These are phyloP conservation scores for Mariannaea elegans DNA, from an alignment of 2,329 filamentous ascomycete genomes.

Conservation along the genomic window DNA sequence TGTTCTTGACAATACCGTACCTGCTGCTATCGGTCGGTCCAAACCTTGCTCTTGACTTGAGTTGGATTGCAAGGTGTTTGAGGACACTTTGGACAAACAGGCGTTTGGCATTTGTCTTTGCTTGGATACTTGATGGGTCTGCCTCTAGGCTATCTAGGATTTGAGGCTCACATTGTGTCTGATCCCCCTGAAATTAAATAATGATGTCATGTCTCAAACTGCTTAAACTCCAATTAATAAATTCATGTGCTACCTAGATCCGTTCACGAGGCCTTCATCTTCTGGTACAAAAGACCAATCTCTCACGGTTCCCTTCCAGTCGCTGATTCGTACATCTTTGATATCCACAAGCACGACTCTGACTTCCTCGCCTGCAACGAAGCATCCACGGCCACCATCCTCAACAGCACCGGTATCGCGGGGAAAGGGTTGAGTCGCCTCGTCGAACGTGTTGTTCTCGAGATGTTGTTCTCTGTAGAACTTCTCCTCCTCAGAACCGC, in stretches of 20 bases:
- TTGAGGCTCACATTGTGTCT: not conserved
- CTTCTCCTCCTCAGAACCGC: slow-evolving; percentile 80
- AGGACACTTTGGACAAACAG: not conserved
- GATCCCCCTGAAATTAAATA: not conserved
- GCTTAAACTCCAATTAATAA: not conserved
- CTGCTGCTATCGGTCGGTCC: not conserved
- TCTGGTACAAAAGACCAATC: slow-evolving; percentile 70
- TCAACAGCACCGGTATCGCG: slow-evolving; percentile 49
- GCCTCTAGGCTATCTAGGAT: not conserved
- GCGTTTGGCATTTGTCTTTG: not conserved
- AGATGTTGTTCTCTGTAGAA: slow-evolving; percentile 87
- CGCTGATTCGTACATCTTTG: slow-evolving; percentile 85
- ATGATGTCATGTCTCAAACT: not conserved
- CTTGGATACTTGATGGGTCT: not conserved
- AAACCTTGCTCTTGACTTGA: not conserved
- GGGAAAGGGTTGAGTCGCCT: slow-evolving; percentile 52
- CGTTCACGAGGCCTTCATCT: slow-evolving; percentile 50
- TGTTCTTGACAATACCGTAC: not conserved
- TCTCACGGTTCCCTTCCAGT: slow-evolving; percentile 93
- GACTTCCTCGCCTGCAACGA: slow-evolving; percentile 84
- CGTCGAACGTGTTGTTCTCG: slow-evolving; percentile 89
- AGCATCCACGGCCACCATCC: slow-evolving; percentile 68
- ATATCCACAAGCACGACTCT: slow-evolving; percentile 88
- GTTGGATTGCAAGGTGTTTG: not conserved
- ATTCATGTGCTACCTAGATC: slow-evolving; percentile 41